Evolutionary conservation across 2,329 filamentous ascomycete genomes (phyloP).

Genomic region (Paecilomyces formosus): DNA sequence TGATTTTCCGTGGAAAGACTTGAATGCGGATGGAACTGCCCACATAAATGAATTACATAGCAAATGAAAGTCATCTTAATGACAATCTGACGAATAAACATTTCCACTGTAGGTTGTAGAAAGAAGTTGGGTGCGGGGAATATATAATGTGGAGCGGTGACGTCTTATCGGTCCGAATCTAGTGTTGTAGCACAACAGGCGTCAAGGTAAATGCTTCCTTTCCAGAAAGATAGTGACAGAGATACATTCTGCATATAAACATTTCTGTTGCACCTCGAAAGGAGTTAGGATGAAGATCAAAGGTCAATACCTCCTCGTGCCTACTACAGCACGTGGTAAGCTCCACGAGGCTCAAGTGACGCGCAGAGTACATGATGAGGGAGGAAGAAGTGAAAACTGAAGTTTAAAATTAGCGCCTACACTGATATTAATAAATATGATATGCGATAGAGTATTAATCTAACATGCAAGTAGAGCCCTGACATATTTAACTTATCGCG

Average conservation of each 20-base stretch:
- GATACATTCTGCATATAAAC: not conserved
- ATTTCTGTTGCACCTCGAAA: too few relatives aligned
- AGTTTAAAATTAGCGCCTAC: too few relatives aligned
- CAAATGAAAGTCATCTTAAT: not conserved
- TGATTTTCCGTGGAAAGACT: not conserved
- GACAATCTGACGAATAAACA: not conserved
- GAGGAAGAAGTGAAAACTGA: too few relatives aligned
- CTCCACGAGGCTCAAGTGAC: not conserved
- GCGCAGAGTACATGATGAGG: not conserved
- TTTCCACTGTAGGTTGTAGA: not conserved
- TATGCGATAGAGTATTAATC: too few relatives aligned
- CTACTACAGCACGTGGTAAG: not conserved
- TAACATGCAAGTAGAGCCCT: not conserved
- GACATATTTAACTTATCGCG: not conserved
- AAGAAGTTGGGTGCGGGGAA: not conserved
- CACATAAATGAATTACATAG: not conserved
- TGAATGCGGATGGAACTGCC: not conserved
- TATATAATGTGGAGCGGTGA: too few relatives aligned
- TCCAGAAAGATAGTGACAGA: not conserved
- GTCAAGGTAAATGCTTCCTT: too few relatives aligned
- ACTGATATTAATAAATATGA: too few relatives aligned
- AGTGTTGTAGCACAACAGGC: too few relatives aligned
- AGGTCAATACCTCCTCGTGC: too few relatives aligned
- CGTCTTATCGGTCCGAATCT: too few relatives aligned
- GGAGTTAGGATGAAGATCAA: too few relatives aligned